Evolutionary conservation across 768 basidiomycete genomes (phyloP).

Genomic region (Boletus subparvulus): DNA sequence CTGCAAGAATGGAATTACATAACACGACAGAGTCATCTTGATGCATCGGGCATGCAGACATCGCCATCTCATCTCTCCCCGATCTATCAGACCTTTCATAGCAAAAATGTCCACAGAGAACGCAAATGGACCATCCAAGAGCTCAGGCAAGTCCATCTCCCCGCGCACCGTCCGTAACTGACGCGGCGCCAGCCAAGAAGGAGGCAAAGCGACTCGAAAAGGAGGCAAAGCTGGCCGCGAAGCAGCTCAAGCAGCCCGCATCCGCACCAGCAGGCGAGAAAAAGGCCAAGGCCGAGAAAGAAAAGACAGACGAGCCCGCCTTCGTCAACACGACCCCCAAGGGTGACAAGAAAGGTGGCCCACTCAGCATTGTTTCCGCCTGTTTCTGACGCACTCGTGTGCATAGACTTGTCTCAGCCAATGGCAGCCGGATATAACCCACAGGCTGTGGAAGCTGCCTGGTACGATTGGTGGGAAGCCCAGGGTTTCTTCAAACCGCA

Average conservation of each 20-base stretch:
- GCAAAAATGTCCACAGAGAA: constrained; percentile 10
- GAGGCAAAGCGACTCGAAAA: constrained; percentile 81
- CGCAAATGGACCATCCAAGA: constrained; percentile 34
- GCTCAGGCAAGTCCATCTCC: constrained; percentile 33
- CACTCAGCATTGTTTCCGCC: neutral
- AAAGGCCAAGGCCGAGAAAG: constrained; percentile 73
- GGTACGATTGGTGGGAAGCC: constrained; percentile 98
- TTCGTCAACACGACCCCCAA: constrained; percentile 88
- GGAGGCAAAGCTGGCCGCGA: constrained; percentile 74
- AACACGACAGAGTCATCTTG: too few relatives aligned
- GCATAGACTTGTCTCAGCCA: constrained; percentile 74
- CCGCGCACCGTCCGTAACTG: neutral
- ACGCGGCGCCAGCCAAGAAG: constrained; percentile 61
- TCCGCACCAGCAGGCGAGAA: constrained; percentile 52
- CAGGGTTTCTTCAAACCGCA: constrained; percentile 89
- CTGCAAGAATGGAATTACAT: too few relatives aligned
- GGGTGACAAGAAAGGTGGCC: constrained; percentile 91
- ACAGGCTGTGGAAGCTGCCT: constrained; percentile 88
- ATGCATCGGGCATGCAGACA: constrained; percentile 1
- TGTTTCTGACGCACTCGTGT: neutral
- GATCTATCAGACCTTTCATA: neutral
- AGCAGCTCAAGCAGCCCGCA: constrained; percentile 44
- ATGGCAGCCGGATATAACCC: constrained; percentile 97
- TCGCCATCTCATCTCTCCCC: constrained; percentile 7
- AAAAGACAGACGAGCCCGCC: constrained; percentile 63